Evolutionary conservation across 1,139 yeast genomes (phyloP).

Genomic region (Taphrina pruni): DNA sequence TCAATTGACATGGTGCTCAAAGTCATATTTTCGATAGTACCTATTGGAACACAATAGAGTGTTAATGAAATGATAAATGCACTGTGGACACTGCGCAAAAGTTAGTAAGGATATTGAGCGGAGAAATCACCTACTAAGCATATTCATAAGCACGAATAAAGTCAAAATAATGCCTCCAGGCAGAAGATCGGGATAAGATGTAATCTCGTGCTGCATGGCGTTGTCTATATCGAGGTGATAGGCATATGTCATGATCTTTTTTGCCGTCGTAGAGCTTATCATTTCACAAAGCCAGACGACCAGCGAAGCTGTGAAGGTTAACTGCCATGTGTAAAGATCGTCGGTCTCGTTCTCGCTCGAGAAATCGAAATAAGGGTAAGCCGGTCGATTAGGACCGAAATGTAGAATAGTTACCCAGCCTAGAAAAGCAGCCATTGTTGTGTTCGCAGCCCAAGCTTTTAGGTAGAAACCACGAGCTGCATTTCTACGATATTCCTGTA

Average conservation of each 20-base stretch:
- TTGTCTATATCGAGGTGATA: slow-evolving; percentile 26
- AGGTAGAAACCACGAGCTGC: slow-evolving; percentile 43
- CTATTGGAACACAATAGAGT: no score
- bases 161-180: slow-evolving; percentile 32
- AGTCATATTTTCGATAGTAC: no score
- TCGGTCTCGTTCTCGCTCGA: slow-evolving; percentile 2
- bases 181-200: slow-evolving; percentile 32
- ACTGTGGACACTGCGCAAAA: slow-evolving; percentile 25
- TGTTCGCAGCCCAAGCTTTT: slow-evolving; percentile 43
- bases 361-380: slow-evolving; percentile 39
- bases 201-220: slow-evolving; percentile 28
- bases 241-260: slow-evolving; percentile 55
- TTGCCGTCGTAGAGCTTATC: slow-evolving; percentile 19
- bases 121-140: slow-evolving; percentile 18
- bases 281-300: slow-evolving; percentile 36
- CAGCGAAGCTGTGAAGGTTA: slow-evolving; percentile 36
- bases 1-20: no score
- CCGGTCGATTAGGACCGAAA: slow-evolving; percentile 43
- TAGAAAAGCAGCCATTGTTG: slow-evolving; percentile 44
- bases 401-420: slow-evolving; percentile 45
- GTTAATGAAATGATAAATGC: slow-evolving; percentile 18
- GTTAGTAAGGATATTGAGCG: background rate
- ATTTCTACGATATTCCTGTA: slow-evolving; percentile 37
- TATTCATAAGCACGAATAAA: slow-evolving; percentile 36
- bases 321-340: slow-evolving; percentile 34